Evolutionary conservation across 1,284 basidiomycete species (phyloP), one percentile per base, ranked within the genome.

Genomic region (Ceratobasidium sp.): DNA sequence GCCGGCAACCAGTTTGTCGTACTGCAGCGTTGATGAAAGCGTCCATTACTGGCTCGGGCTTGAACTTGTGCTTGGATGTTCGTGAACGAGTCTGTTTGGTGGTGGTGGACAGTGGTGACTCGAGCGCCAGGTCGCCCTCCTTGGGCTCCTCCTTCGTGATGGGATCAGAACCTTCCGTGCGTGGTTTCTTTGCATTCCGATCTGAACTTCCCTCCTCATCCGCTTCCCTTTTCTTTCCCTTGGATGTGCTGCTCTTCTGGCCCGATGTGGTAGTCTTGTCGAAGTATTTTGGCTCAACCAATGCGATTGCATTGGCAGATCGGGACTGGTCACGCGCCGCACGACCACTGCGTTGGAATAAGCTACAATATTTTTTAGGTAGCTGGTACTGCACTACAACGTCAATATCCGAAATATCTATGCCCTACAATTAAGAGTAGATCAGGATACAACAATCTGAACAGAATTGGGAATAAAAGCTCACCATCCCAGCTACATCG

Each of bases 401-500:
- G 7, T 69, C 67, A 52, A 69, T 42, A 40, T 69, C 67, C 5
- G 67, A 28, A 12, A 69, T 69, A 69, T 69, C 67, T 6, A 69
- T 69, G 3, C 67, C 67, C 67, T 69, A 56, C 33, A 33, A 33
- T 33, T 33, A 28, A n/a, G 13, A 38, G 7, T 38, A 20, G 9
- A 20, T 54, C 5, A 56, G 20, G 10, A 40, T 48, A 33, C 26
- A 54, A 38, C 12, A 7, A 33, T 20, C 33, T 4, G 50, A 2
- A 4, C n/a, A 46, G 12, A 42, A 23, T n/a, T 23, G 20, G 46
- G 4, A 6, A 50, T 23, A 28, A 67, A 6, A 4, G 54, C 67
- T 20, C 42, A 69, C 67, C 67, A 69, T 69, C 4, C 67, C 67
- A 40, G 33, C 67, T 56, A 69, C 67, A 56, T 69, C 67, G 6